phyloP scores from a whole-genome alignment of 495 filamentous ascomycete genomes.

The Pyrenula aspistea region DNA sequence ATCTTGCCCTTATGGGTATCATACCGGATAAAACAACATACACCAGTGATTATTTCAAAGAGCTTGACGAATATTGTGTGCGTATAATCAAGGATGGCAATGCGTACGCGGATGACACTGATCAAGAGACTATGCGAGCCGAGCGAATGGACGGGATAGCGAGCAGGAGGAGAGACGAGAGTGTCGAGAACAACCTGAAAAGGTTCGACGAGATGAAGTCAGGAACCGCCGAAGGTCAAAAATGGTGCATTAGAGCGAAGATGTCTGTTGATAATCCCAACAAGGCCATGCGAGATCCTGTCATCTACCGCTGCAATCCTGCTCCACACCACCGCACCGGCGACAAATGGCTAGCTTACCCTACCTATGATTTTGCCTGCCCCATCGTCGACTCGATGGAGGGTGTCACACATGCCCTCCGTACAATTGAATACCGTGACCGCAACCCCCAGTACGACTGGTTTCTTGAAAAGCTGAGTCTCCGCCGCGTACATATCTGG shows the following conservation, averaged over 20 bases:
- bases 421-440: slow-evolving; percentile 95
- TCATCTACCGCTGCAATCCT: slow-evolving; percentile 81
- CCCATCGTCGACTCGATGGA: slow-evolving; percentile 85
- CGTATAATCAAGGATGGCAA: slow-evolving; percentile 71
- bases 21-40: slow-evolving; percentile 66
- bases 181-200: slow-evolving; percentile 67
- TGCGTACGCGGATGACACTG: slow-evolving; percentile 84
- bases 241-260: slow-evolving; percentile 83
- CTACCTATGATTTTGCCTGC: slow-evolving; percentile 90
- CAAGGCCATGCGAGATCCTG: slow-evolving; percentile 80
- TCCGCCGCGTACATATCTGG: slow-evolving; percentile 90
- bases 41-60: slow-evolving; percentile 85
- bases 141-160: slow-evolving; percentile 67
- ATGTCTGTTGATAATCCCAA: slow-evolving; percentile 73
- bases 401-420: slow-evolving; percentile 62
- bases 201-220: slow-evolving; percentile 85
- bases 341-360: slow-evolving; percentile 85
- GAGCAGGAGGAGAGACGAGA: slow-evolving; percentile 62
- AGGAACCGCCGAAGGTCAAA: slow-evolving; percentile 59
- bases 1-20: slow-evolving; percentile 76
- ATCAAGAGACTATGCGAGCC: slow-evolving; percentile 71
- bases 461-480: slow-evolving; percentile 76
- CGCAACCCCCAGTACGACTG: slow-evolving; percentile 96
- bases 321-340: slow-evolving; percentile 85
- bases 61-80: slow-evolving; percentile 68